A percentile compares a stretch with the other conserved stretches of the same genome.
Conservation (phyloP, 352 stramenopile genomes). For the Globisporangium echinulatum region DNA sequence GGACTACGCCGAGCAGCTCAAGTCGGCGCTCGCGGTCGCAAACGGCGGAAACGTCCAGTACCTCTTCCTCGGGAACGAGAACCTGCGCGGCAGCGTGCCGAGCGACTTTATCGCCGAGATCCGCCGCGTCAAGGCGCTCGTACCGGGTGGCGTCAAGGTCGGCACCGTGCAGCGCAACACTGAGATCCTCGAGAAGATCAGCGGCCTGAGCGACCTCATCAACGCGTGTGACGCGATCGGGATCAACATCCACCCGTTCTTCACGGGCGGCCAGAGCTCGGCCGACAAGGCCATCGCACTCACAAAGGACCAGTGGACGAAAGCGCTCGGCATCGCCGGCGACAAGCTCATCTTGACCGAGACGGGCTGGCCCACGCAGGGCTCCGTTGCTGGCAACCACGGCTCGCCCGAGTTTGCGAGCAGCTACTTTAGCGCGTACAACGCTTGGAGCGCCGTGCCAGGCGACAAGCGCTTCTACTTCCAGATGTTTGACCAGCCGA, state of each 20-base stretch:
- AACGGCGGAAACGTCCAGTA: constrained; percentile 39
- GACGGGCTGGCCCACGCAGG: constrained; percentile 43
- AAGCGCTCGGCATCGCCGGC: constrained; percentile 26
- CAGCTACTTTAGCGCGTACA: constrained; percentile 57
- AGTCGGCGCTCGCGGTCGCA: constrained; percentile 33
- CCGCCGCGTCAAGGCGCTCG: constrained; percentile 35
- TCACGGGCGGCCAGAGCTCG: constrained; percentile 28
- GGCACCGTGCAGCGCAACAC: constrained; percentile 71
- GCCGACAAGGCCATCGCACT: constrained; percentile 34
- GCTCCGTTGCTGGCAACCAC: constrained; percentile 30
- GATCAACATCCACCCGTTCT: constrained; percentile 65
- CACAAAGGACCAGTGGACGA: constrained; percentile 41
- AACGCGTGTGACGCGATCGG: constrained; percentile 38
- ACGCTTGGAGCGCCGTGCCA: constrained; percentile 45
- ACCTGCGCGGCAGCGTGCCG: constrained; percentile 37
- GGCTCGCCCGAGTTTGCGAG: constrained; percentile 26
- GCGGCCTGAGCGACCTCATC: constrained; percentile 34
- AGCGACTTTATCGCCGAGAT: constrained; percentile 42
- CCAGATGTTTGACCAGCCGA: constrained; percentile 66
- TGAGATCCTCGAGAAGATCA: constrained; percentile 39
- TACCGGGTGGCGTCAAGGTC: constrained; percentile 41
- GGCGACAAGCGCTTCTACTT: constrained; percentile 66
- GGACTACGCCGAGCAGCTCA: constrained; percentile 41
- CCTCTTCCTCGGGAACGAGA: constrained; percentile 75
- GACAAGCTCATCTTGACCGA: constrained; percentile 51